Base-by-base conservation (phyloP, 2,329 filamentous ascomycete genomes). In the Aspergillus aculeatus region DNA sequence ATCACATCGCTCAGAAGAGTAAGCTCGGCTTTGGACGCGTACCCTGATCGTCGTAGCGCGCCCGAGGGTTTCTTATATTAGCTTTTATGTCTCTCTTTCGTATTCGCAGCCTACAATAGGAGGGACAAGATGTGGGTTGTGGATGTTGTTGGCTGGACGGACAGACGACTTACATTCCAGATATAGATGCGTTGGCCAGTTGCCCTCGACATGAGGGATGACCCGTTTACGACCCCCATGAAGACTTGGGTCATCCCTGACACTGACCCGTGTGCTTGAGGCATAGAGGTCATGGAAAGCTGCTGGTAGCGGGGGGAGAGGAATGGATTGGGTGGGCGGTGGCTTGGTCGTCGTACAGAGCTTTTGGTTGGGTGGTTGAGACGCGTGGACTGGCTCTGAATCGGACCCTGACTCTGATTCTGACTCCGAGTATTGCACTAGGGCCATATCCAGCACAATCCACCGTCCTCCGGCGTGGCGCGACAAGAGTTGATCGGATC, bases 101-200 rank as follows among this genome's bases (percentile, higher is more conserved):
- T 44, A 44, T 44, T n/a, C 38, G 38, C 16, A 16, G 16, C 9
- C 38, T 44, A 12, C 16, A 5, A 44, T 44, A 16, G 6, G 6
- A 35, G 38, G 6, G 5, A n/a, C 2, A 9, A 23, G 23, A 1
- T 4, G 23, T 23, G 23, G 38, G 14, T 59, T 54, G 50, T 44
- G 44, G 41, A 26, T 12, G 47, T 41, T 47, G 47, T 41, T 47
- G 26, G 58, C 12, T 58, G 14, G 19, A 54, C 57, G 31, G 58
- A 50, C 19, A 50, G 32, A 57, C 6, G 19, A 26, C 32, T 35
- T 82, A 96, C 95, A 99, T 79, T 98, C 94, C 58, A 96, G 81
- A 74, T 96, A 98, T 50, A 98, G 73, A 76, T 98, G 94, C 35
- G 88, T 92, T 1, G 94, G 92, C 95, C 95, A 99, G 74, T 92